Evolutionary conservation across 371 early-diverging fungal genomes (phyloP).

Genomic region (Lichtheimia corymbifera): DNA sequence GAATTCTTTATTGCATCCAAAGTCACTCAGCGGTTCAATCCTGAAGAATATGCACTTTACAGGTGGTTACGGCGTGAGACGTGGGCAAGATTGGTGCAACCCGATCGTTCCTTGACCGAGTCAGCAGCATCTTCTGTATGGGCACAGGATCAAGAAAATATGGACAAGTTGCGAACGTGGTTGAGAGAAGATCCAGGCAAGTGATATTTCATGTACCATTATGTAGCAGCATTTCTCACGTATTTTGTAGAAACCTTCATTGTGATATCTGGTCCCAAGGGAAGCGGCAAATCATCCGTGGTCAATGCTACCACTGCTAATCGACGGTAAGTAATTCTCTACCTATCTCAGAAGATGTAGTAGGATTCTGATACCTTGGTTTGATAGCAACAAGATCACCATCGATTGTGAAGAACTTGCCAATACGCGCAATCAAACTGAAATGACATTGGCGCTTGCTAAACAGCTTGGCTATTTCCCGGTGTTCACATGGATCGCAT

Average conservation of each 20-base stretch:
- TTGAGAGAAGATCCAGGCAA: constrained; percentile 72
- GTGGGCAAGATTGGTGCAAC: constrained; percentile 44
- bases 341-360: no score
- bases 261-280: constrained; percentile 61
- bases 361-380: background rate
- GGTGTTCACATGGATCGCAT: constrained; percentile 76
- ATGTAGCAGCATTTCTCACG: background rate
- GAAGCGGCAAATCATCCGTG: constrained; percentile 61
- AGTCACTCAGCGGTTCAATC: constrained; percentile 75
- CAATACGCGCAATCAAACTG: constrained; percentile 70
- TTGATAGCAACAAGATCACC: constrained; percentile 61
- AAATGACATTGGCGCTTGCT: constrained; percentile 67
- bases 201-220: background rate
- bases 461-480: constrained; percentile 82
- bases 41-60: constrained; percentile 61
- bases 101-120: background rate
- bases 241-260: constrained; percentile 56
- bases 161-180: constrained; percentile 58
- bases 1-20: constrained; percentile 84
- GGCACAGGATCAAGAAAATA: constrained; percentile 65
- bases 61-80: constrained; percentile 70
- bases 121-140: constrained; percentile 38
- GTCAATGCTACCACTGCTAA: constrained; percentile 56
- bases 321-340: constrained; percentile 34
- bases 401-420: constrained; percentile 82